phyloP scores from a whole-genome alignment of 164 flowering plant genomes.

The Buxus sempervirens region DNA sequence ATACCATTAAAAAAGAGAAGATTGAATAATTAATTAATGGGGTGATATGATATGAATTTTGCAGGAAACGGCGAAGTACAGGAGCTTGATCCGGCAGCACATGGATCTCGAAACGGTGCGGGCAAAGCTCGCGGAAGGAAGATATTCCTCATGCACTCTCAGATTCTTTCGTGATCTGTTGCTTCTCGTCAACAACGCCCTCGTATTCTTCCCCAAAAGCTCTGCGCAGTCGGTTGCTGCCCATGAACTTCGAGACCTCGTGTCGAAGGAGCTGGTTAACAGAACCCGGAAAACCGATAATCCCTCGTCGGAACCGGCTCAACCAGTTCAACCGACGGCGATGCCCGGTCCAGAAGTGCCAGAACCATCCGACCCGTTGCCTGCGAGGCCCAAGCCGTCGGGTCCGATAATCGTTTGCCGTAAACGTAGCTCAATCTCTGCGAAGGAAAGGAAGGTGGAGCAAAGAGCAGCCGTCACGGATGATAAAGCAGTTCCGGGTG shows the following conservation, averaged over 20 bases:
- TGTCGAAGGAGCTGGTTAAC: conserved; percentile 32
- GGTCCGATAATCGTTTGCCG: conserved; percentile 46
- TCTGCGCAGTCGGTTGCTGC: conserved; percentile 53
- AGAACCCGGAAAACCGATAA: conserved; percentile 8
- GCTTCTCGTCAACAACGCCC: conserved; percentile 63
- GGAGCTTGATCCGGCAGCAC: conserved; percentile 50
- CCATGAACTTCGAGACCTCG: conserved; percentile 36
- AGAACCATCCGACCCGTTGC: conserved; percentile 33
- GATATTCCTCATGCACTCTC: conserved; percentile 30
- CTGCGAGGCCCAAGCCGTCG: conserved; percentile 34
- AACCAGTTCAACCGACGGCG: conserved; percentile 10
- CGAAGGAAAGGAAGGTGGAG: conserved; percentile 30
- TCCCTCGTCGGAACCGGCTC: conserved; percentile 6
- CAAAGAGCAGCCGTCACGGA: conserved; percentile 4
- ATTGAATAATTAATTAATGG: too few species aligned
- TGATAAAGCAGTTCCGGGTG: conserved; percentile 18
- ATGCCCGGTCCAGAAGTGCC: too few species aligned
- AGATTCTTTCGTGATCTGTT: conserved; percentile 55
- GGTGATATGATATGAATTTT: too few species aligned
- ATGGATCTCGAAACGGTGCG: conserved; percentile 53
- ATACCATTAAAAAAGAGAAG: too few species aligned
- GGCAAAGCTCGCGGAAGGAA: conserved; percentile 42
- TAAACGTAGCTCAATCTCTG: conserved; percentile 53
- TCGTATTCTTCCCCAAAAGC: conserved; percentile 47
- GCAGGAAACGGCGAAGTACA: conserved; percentile 54